phyloP scores from a whole-genome alignment of 2,329 filamentous ascomycete genomes.

The Paecilomyces formosus region DNA sequence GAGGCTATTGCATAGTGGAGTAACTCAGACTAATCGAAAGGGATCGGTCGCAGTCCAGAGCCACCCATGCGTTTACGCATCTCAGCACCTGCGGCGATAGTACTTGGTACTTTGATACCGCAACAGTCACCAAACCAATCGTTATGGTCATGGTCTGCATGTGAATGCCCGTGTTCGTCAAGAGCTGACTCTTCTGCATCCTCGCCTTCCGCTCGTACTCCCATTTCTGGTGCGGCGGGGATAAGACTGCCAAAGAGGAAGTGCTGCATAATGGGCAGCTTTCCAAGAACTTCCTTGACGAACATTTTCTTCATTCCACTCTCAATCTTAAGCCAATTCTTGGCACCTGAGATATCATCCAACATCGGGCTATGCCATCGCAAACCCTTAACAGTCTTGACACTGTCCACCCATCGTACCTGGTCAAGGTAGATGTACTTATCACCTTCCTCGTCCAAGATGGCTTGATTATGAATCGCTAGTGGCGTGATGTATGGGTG shows the following conservation, averaged over 20 bases:
- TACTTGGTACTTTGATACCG: conserved; percentile 94
- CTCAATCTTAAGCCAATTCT: conserved; percentile 87
- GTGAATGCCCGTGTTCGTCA: conserved; percentile 62
- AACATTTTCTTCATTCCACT: conserved; percentile 97
- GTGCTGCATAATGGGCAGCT: conserved; percentile 97
- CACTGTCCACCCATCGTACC: conserved; percentile 87
- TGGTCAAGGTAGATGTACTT: conserved; percentile 91
- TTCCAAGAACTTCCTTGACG: conserved; percentile 80
- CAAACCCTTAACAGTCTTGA: conserved; percentile 90
- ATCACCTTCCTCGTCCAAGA: conserved; percentile 74
- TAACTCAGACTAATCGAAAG: conserved; percentile 32
- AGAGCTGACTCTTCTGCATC: conserved; percentile 53
- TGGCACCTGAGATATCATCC: conserved; percentile 88
- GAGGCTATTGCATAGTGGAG: background rate
- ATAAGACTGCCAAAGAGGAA: conserved; percentile 88
- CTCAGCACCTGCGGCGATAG: conserved; percentile 82
- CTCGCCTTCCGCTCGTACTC: conserved; percentile 38
- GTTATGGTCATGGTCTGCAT: conserved; percentile 40
- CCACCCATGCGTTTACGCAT: conserved; percentile 66
- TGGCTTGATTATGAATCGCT: conserved; percentile 79
- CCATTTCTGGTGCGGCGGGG: conserved; percentile 74
- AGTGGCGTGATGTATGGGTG: conserved; percentile 74
- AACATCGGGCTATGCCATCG: conserved; percentile 98
- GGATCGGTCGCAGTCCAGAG: conserved; percentile 54
- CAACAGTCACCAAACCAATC: conserved; percentile 88